These are phyloP conservation scores for Apiotrichum sp. DNA, from an alignment of 1,284 basidiomycete genomes.

Conservation along the genomic window DNA sequence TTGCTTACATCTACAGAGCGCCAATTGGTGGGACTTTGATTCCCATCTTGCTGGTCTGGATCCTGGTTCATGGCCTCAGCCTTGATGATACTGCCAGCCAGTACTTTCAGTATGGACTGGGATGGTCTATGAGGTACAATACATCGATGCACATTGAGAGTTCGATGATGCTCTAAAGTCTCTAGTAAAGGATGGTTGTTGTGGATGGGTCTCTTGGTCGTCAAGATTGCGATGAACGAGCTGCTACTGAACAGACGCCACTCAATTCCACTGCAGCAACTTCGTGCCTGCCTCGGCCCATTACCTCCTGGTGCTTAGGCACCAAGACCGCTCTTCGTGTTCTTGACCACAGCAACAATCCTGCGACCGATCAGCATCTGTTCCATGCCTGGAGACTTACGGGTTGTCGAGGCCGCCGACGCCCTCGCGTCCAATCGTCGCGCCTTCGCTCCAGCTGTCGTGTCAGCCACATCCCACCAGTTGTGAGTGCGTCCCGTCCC, in stretches of 20 bases:
- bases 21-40: constrained; percentile 6
- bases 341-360: constrained; percentile 48
- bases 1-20: background rate
- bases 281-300: too few relatives aligned
- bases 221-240: too few relatives aligned
- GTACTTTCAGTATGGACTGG: too few relatives aligned
- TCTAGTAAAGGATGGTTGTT: too few relatives aligned
- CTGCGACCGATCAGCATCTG: constrained; percentile 24
- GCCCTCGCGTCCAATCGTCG: constrained; percentile 38
- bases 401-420: constrained; percentile 42
- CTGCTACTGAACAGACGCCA: too few relatives aligned
- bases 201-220: too few relatives aligned
- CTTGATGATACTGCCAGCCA: too few relatives aligned
- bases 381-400: constrained; percentile 28
- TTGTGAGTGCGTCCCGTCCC: background rate
- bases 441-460: constrained; percentile 40
- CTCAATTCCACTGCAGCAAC: too few relatives aligned
- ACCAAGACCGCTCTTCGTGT: constrained; percentile 48
- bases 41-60: background rate
- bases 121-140: too few relatives aligned
- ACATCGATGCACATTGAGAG: too few relatives aligned
- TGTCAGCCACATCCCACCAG: background rate
- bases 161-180: too few relatives aligned
- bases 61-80: too few relatives aligned
- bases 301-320: constrained; percentile 16